Evolutionary conservation across 2,329 filamentous ascomycete genomes (phyloP).

Genomic region (Exserohilum turcica): DNA sequence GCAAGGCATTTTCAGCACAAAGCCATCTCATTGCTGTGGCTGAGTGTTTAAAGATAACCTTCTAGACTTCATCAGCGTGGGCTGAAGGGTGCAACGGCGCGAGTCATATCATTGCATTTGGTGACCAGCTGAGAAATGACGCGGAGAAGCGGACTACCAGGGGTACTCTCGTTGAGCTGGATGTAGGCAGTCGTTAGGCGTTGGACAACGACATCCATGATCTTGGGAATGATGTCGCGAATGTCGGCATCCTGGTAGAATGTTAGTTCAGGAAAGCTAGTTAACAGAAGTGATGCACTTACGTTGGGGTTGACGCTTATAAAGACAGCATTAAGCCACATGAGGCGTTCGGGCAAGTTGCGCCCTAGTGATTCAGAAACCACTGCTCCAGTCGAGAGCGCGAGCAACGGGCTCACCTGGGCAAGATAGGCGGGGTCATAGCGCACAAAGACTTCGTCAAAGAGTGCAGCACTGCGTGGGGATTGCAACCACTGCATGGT

Average conservation of each 20-base stretch:
- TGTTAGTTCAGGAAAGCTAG: constrained; percentile 20
- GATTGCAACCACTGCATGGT: constrained; percentile 67
- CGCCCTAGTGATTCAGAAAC: constrained; percentile 62
- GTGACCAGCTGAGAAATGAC: constrained; percentile 55
- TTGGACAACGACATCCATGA: constrained; percentile 64
- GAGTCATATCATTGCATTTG: constrained; percentile 42
- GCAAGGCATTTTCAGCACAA: constrained; percentile 40
- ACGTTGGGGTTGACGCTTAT: constrained; percentile 60
- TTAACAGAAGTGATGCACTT: constrained; percentile 34
- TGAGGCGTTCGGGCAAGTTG: constrained; percentile 59
- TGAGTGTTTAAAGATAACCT: background rate
- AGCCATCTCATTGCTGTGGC: constrained; percentile 4
- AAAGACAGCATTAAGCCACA: constrained; percentile 64
- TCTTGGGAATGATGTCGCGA: constrained; percentile 61
- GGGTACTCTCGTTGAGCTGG: constrained; percentile 58
- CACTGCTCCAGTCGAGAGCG: constrained; percentile 66
- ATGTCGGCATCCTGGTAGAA: constrained; percentile 57
- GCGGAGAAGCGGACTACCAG: constrained; percentile 58
- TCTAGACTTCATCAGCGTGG: constrained; percentile 16
- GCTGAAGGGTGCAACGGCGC: constrained; percentile 26
- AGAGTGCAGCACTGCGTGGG: constrained; percentile 62
- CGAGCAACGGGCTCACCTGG: constrained; percentile 61
- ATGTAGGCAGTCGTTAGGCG: constrained; percentile 64
- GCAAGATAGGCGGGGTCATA: constrained; percentile 62
- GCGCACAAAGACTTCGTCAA: constrained; percentile 65